Conservation (phyloP, 176 grass and related monocot genomes). For the Olyra latifolia region DNA sequence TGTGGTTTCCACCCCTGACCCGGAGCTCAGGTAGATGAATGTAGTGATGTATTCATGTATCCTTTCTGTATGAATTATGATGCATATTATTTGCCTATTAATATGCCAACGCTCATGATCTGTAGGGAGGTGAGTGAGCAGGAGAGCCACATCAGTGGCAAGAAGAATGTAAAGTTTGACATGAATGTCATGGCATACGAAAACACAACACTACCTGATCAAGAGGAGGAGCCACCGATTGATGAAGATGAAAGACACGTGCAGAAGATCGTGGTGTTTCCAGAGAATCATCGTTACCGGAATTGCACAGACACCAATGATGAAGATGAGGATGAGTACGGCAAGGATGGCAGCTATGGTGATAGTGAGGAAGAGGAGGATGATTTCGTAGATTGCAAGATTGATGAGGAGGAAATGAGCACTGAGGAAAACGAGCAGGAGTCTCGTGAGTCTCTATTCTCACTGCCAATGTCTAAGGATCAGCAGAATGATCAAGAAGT, state of each 20-base stretch:
- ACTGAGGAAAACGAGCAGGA: constrained; percentile 61
- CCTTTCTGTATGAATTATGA: not conserved
- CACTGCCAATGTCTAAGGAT: constrained; percentile 59
- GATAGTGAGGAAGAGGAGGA: constrained; percentile 59
- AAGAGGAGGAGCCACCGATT: constrained; percentile 43
- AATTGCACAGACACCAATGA: constrained; percentile 64
- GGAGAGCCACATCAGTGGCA: constrained; percentile 45
- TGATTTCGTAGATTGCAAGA: constrained; percentile 47
- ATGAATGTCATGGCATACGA: constrained; percentile 75
- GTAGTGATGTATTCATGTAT: not conserved
- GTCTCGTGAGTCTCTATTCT: constrained; percentile 80
- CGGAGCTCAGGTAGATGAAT: constrained; percentile 35
- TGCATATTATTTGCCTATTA: constrained; percentile 23
- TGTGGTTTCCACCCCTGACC: constrained; percentile 19
- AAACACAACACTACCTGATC: constrained; percentile 7
- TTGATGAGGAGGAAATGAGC: constrained; percentile 43
- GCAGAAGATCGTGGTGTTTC: constrained; percentile 31
- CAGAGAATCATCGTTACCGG: constrained; percentile 72
- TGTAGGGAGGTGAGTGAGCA: constrained; percentile 56
- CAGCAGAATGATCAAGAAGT: constrained; percentile 42
- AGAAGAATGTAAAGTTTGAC: constrained; percentile 89
- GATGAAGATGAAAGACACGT: constrained; percentile 19
- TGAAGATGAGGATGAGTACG: constrained; percentile 49
- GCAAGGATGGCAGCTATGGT: constrained; percentile 44
- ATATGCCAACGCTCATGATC: constrained; percentile 20